Percentiles rank a stretch among this genome's conserved stretches.
Evolutionary conservation across 2,329 filamentous ascomycete genomes (phyloP).

Genomic region (Trichoderma sp.): DNA sequence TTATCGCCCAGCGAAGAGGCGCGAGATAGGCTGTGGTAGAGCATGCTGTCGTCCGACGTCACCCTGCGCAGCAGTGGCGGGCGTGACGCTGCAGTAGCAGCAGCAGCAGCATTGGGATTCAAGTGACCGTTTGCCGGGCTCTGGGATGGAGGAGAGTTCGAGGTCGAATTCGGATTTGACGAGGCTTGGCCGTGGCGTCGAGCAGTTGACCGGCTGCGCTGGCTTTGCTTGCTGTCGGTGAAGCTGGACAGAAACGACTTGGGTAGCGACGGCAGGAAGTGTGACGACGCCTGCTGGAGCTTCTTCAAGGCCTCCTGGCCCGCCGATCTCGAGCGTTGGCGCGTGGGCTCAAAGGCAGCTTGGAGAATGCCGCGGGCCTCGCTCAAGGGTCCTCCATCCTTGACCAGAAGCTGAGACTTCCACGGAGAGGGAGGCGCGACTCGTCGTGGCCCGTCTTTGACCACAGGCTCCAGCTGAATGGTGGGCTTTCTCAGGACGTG

Average conservation of each 20-base stretch:
- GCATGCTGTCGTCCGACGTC: conserved; percentile 66
- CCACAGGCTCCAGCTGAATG: conserved; percentile 9
- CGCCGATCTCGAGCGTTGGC: conserved; percentile 52
- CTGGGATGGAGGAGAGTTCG: neutral
- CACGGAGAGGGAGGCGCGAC: conserved; percentile 31
- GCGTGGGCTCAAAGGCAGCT: conserved; percentile 45
- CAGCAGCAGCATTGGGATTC: neutral
- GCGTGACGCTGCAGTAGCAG: conserved; percentile 21
- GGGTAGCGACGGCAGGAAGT: conserved; percentile 42
- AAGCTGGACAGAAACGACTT: conserved; percentile 40
- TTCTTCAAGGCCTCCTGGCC: conserved; percentile 56
- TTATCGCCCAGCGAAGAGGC: conserved; percentile 84
- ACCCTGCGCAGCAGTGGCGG: conserved; percentile 33
- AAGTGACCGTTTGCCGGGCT: neutral
- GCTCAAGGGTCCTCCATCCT: conserved; percentile 23
- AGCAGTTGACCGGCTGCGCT: neutral
- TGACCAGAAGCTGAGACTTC: conserved; percentile 23
- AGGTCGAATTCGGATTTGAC: neutral
- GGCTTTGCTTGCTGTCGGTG: conserved; percentile 27
- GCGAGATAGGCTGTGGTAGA: conserved; percentile 71
- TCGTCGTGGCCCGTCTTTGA: conserved; percentile 8
- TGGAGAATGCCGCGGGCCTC: conserved; percentile 38
- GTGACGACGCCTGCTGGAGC: conserved; percentile 48
- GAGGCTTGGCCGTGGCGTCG: neutral
- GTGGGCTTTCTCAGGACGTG: conserved; percentile 8